Percentiles rank a stretch among this genome's conserved stretches.
phyloP scores from a whole-genome alignment of 495 filamentous ascomycete genomes.

The Penicillium pulvis region DNA sequence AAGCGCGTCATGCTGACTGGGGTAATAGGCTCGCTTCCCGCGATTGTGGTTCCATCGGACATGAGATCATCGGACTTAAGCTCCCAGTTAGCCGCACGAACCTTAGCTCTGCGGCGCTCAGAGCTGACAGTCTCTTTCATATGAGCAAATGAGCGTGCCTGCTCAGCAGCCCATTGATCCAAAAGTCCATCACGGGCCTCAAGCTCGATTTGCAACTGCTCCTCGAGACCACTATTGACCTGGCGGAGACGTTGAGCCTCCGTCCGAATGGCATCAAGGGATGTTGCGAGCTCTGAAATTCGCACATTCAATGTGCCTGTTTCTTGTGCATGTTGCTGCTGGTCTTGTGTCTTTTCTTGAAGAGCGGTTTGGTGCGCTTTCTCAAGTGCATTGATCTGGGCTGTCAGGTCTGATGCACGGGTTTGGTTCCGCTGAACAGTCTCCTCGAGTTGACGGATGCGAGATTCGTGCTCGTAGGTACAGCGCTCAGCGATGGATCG shows the following conservation, averaged over 20 bases:
- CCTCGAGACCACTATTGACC: slow-evolving; percentile 39
- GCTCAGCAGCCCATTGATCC: slow-evolving; percentile 42
- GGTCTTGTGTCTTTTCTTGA: slow-evolving; percentile 33
- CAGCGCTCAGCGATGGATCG: slow-evolving; percentile 40
- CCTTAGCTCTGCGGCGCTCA: slow-evolving; percentile 41
- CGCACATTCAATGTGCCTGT: slow-evolving; percentile 42
- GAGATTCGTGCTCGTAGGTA: slow-evolving; percentile 33
- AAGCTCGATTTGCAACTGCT: slow-evolving; percentile 36
- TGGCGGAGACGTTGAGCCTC: slow-evolving; percentile 36
- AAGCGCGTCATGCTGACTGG: slow-evolving; percentile 48
- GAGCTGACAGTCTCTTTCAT: slow-evolving; percentile 44
- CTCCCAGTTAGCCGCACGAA: slow-evolving; percentile 45
- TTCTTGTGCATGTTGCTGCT: slow-evolving; percentile 47
- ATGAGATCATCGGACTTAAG: slow-evolving; percentile 51
- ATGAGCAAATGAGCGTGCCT: slow-evolving; percentile 38
- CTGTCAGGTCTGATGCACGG: slow-evolving; percentile 39
- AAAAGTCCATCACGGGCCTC: slow-evolving; percentile 41
- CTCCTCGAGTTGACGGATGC: slow-evolving; percentile 45
- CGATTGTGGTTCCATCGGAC: slow-evolving; percentile 50
- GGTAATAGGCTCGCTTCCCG: slow-evolving; percentile 46
- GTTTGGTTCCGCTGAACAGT: slow-evolving; percentile 37
- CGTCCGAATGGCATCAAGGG: slow-evolving; percentile 32
- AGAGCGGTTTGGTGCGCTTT: slow-evolving; percentile 30
- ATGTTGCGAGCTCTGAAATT: slow-evolving; percentile 41
- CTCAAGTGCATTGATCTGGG: slow-evolving; percentile 35